Evolutionary conservation across 2,329 filamentous ascomycete genomes (phyloP).

Genomic region (Setomelanomma holmii): DNA sequence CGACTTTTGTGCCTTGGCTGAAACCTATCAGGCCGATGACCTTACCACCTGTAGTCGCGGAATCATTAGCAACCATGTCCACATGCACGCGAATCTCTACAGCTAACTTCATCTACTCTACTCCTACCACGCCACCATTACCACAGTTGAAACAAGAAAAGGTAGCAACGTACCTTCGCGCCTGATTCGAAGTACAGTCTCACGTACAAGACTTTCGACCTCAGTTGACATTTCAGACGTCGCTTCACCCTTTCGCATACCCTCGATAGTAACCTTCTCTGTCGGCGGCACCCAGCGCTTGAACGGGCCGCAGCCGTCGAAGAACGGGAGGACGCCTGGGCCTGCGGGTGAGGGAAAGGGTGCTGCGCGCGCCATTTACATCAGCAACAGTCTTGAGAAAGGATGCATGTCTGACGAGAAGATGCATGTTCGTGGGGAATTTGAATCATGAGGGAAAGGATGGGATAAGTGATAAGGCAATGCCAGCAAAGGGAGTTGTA

Average conservation of each 20-base stretch:
- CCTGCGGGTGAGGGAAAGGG: constrained; percentile 43
- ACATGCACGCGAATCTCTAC: background rate
- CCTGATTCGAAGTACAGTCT: constrained; percentile 12
- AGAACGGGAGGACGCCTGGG: constrained; percentile 47
- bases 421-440: background rate
- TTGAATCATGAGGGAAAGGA: background rate
- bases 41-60: constrained; percentile 16
- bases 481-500: no score
- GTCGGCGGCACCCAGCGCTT: constrained; percentile 38
- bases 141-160: no score
- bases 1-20: constrained; percentile 43
- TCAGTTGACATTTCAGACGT: constrained; percentile 20
- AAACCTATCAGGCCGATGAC: constrained; percentile 44
- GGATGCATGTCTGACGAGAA: background rate
- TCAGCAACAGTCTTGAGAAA: no score
- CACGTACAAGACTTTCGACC: constrained; percentile 29
- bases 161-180: background rate
- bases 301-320: constrained; percentile 48
- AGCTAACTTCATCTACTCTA: background rate
- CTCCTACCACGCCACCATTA: no score
- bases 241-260: constrained; percentile 23
- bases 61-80: constrained; percentile 3
- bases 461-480: background rate
- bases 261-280: constrained; percentile 22
- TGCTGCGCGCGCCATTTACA: constrained; percentile 16